Conservation (phyloP, 164 flowering plant genomes). For the Vitis rotundifolia region DNA sequence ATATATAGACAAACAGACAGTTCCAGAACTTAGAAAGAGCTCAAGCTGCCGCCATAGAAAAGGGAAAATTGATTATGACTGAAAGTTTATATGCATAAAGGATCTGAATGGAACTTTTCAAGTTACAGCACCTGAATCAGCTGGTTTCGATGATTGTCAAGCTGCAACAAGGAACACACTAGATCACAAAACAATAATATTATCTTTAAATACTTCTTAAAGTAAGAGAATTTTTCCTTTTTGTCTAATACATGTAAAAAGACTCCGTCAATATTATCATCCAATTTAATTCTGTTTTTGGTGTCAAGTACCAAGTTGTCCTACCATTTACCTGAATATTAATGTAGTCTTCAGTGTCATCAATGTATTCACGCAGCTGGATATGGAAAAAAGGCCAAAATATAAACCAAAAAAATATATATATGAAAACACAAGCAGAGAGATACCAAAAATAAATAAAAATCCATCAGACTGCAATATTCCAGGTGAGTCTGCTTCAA, state of each 20-base stretch:
- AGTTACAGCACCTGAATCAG: slow-evolving; percentile 61
- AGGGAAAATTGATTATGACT: not conserved
- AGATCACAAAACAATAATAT: not conserved
- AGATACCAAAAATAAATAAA: too few species aligned
- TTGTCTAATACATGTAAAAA: too few species aligned
- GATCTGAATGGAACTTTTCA: not conserved
- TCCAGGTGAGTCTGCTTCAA: too few species aligned
- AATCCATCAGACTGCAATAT: too few species aligned
- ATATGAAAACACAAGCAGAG: too few species aligned
- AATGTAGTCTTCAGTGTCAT: slow-evolving; percentile 97
- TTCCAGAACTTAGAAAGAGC: slow-evolving; percentile 87
- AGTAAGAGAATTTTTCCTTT: not conserved
- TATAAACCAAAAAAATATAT: not conserved
- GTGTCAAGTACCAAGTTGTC: not conserved
- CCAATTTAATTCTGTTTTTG: not conserved
- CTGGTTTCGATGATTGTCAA: slow-evolving; percentile 79
- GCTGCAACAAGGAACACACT: slow-evolving; percentile 39
- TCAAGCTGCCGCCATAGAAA: slow-evolving; percentile 58
- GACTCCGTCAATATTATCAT: not conserved
- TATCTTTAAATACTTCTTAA: not conserved
- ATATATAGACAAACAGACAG: slow-evolving; percentile 74
- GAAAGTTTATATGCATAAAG: too few species aligned
- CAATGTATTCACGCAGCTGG: slow-evolving; percentile 94
- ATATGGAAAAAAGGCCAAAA: not conserved
- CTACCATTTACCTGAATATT: slow-evolving; percentile 76